These are phyloP conservation scores for Neurospora cerealis DNA, from an alignment of 495 filamentous ascomycete species.

Conservation along the genomic window DNA sequence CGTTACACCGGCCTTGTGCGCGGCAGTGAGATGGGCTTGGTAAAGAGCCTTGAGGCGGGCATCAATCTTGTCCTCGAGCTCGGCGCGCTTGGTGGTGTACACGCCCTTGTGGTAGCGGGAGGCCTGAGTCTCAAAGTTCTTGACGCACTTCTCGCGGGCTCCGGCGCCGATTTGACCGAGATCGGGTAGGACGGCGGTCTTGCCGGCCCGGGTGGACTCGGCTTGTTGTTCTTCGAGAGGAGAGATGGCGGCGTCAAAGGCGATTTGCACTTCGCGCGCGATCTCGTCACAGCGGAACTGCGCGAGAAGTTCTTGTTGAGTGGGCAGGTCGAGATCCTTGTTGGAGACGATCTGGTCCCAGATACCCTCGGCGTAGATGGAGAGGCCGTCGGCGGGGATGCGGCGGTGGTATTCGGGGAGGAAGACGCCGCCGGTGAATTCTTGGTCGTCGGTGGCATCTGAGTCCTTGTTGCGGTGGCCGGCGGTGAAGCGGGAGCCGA, in stretches of 20 bases:
- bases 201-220: slow-evolving; percentile 59
- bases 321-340: slow-evolving; percentile 93
- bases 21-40: slow-evolving; percentile 72
- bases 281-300: slow-evolving; percentile 99
- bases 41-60: slow-evolving; percentile 77
- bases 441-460: slow-evolving; percentile 56
- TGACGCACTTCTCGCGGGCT: slow-evolving; percentile 63
- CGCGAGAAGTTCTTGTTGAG: slow-evolving; percentile 91
- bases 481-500: slow-evolving; percentile 71
- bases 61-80: slow-evolving; percentile 81
- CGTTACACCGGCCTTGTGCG: slow-evolving; percentile 81
- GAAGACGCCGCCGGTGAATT: slow-evolving; percentile 68
- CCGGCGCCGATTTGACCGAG: slow-evolving; percentile 66
- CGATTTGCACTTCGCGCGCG: slow-evolving; percentile 67
- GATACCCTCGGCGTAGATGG: slow-evolving; percentile 81
- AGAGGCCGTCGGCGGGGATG: slow-evolving; percentile 92
- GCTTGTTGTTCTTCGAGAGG: slow-evolving; percentile 83
- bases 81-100: slow-evolving; percentile 70
- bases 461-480: slow-evolving; percentile 41
- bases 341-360: slow-evolving; percentile 99
- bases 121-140: slow-evolving; percentile 78
- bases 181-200: slow-evolving; percentile 59
- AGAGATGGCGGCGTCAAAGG: slow-evolving; percentile 69
- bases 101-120: slow-evolving; percentile 95
- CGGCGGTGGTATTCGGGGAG: slow-evolving; percentile 89